phyloP scores from a whole-genome alignment of 169 alveolate species.

The Plasmodium relictum region DNA sequence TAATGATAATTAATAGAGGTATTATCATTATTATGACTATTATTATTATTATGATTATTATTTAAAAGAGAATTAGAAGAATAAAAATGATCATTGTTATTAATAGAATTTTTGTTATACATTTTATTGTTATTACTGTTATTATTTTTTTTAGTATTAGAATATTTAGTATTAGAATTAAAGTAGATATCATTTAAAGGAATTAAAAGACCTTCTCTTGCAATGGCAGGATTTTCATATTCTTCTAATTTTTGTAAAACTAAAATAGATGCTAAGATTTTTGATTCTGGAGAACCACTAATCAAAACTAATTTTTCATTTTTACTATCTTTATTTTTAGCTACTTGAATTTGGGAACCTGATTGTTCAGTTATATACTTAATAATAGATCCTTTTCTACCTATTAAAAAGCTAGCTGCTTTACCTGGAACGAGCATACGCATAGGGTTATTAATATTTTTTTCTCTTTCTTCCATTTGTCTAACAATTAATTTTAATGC shows the following conservation, averaged over 20 bases:
- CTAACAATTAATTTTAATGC: constrained; percentile 69
- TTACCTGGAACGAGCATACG: constrained; percentile 76
- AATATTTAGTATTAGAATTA: constrained; percentile 17
- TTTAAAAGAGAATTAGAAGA: constrained; percentile 15
- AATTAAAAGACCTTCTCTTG: constrained; percentile 63
- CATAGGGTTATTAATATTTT: constrained; percentile 64
- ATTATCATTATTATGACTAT: constrained; percentile 18
- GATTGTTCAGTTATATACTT: constrained; percentile 65
- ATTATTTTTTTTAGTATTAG: not conserved
- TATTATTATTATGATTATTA: not conserved
- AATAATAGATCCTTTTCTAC: constrained; percentile 69
- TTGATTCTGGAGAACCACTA: constrained; percentile 74
- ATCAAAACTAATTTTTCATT: constrained; percentile 68
- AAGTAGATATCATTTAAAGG: constrained; percentile 48
- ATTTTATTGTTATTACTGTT: not conserved
- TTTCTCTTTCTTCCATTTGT: constrained; percentile 77
- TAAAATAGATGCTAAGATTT: constrained; percentile 52
- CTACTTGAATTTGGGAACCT: constrained; percentile 76
- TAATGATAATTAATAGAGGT: not conserved
- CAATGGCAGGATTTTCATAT: constrained; percentile 62
- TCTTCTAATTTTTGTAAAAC: constrained; percentile 74
- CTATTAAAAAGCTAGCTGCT: constrained; percentile 75
- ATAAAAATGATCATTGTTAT: constrained; percentile 12
- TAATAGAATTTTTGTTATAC: not conserved
- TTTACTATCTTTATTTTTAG: constrained; percentile 76